Evolutionary conservation across 2,329 filamentous ascomycete species (phyloP).

Genomic region (Verticillium longisporum): DNA sequence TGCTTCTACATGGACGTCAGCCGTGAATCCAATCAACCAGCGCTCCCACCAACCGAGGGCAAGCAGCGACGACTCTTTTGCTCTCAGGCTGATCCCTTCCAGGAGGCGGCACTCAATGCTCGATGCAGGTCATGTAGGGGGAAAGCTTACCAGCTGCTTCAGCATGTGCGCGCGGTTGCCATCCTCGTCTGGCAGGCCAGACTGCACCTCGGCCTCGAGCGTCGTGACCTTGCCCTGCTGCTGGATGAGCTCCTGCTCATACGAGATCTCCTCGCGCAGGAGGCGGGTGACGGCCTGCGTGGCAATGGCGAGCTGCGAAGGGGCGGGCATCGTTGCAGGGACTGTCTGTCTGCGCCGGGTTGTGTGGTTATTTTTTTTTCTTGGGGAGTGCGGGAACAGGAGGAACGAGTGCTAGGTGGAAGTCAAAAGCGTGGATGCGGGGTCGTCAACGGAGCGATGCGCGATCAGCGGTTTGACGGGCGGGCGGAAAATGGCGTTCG

Average conservation of each 20-base stretch:
- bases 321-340: slow-evolving; percentile 59
- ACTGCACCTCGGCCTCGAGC: slow-evolving; percentile 54
- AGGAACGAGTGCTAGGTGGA: not conserved
- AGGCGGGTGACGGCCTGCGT: slow-evolving; percentile 75
- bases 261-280: slow-evolving; percentile 85
- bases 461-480: not conserved
- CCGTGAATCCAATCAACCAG: not conserved
- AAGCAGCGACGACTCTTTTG: too few species aligned
- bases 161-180: slow-evolving; percentile 73
- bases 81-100: too few species aligned
- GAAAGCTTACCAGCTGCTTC: slow-evolving; percentile 72
- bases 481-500: not conserved
- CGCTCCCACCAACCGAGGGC: not conserved
- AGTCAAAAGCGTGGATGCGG: not conserved
- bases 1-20: slow-evolving; percentile 47
- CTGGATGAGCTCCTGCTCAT: slow-evolving; percentile 75
- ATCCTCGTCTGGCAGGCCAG: slow-evolving; percentile 47
- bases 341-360: not conserved
- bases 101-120: too few species aligned
- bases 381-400: not conserved
- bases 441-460: not conserved
- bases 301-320: slow-evolving; percentile 69
- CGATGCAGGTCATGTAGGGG: not conserved
- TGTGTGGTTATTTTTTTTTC: not conserved
- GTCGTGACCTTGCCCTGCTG: slow-evolving; percentile 67